Base-by-base conservation (phyloP, 306 rosid species). In the Medicago arabica region DNA sequence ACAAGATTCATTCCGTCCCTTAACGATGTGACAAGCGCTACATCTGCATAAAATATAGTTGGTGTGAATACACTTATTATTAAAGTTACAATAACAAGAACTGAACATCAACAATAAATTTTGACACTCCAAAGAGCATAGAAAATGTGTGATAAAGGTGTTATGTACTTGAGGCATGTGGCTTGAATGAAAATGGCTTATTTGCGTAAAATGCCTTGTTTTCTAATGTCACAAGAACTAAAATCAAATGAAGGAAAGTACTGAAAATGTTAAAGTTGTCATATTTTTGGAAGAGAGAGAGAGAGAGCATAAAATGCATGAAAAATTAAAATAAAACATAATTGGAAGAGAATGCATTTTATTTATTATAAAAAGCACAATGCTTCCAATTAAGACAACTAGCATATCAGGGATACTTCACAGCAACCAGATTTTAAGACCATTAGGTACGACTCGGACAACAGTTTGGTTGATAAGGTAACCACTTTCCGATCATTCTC, bases 1-100 rank as follows among this genome's bases (percentile, higher is more conserved):
- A 92, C 98, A 67, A 95, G 98, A 84, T 95, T 95, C 98, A 95
- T 92, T 79, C 98, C 98, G 75, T 95, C 98, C 83, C 98, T 95
- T 64, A 92, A 81, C 61, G 98, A 95, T 74, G 98, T 95, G 54
- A 95, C 96, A 12, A 95, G 90, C 1, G 98, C 98, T 50, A 95
- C 96, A 87, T 95, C 98, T 95, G 88, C n/a, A 59, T 60, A 80
- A 81, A 19, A 71, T 63, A 40, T 21, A 78, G 14, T 6, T 61
- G 15, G 44, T 44, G 78, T 64, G 58, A 51, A 81, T 19, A 60
- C 31, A 15, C 67, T 69, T 63, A 28, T 28, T 25, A 25, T 25
- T 74, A 50, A 51, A 64, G 21, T 49, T 49, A 69, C 67, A 49
- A 39, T 7, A 9, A 16, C 40, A 77, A 39, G 15, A 53, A 47